Evolutionary conservation across 1,139 yeast genomes (phyloP), one percentile per base, ranked within the genome.

Genomic region (Debaryomyces subglobosus): DNA sequence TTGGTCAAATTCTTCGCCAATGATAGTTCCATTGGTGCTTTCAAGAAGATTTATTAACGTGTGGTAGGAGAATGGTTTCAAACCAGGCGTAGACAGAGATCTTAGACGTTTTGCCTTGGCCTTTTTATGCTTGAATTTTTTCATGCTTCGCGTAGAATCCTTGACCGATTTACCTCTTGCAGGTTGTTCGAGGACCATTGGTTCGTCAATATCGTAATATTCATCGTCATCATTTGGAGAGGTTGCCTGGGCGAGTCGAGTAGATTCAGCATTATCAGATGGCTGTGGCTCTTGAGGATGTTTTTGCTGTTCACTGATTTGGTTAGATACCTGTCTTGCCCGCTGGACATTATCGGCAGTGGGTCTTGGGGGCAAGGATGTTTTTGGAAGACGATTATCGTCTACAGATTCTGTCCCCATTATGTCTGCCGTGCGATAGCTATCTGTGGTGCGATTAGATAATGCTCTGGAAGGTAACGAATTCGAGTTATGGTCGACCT

Each of bases 1-100:
- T 49, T 82, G 83, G 44, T 85, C 82, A 61, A 91, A 87, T 56
- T 89, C 95, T 58, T 85, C 82, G 3, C 86, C 86, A 42, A 81
- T 79, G 4, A 81, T 74, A 2, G 84, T 79, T 5, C 86, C 86
- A 59, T 84, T 85, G 46, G 86, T 82, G 47, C 86, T 83, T 56
- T 81, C 84, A 44, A 84, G 65, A 41, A 85, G 67, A 46, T 79
- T 78, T 8, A 84, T 79, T 44, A 84, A 67, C 0, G 89, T 82
- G 43, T 78, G 78, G 55, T 82, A 79, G 8, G 84, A 79, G 54
- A 84, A 82, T 4, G 86, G 84, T 49, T 73, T 71, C 45, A 78
- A 64, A 3, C 43, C 34, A 7, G 43, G 40, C 8, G 50, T 25
- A 13, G 51, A 34, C 21, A 55, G 56, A 3, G 53, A 43, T 18